Percentiles rank a stretch among this genome's conserved stretches.
phyloP scores from a whole-genome alignment of 2,329 filamentous ascomycete species.

The Aureobasidium zeae region DNA sequence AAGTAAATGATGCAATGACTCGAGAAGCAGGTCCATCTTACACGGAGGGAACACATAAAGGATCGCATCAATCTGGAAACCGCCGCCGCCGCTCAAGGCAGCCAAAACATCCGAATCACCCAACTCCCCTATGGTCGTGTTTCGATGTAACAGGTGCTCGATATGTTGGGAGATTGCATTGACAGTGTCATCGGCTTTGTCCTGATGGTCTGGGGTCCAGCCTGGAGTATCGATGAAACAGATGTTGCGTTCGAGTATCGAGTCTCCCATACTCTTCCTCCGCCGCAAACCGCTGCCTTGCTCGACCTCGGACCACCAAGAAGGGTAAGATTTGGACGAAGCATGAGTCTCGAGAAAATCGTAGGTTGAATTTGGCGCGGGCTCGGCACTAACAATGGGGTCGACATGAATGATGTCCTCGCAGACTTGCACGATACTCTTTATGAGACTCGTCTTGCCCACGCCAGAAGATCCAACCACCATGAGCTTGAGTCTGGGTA shows the following conservation, averaged over 20 bases:
- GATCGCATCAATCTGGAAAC: constrained; percentile 73
- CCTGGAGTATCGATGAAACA: constrained; percentile 85
- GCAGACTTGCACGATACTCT: constrained; percentile 75
- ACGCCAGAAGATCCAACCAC: constrained; percentile 69
- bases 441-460: constrained; percentile 84
- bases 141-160: constrained; percentile 57
- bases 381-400: constrained; percentile 29
- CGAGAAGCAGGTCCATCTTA: constrained; percentile 26
- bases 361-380: constrained; percentile 13
- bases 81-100: constrained; percentile 71
- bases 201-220: constrained; percentile 44
- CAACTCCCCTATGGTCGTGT: constrained; percentile 52
- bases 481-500: constrained; percentile 84
- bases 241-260: constrained; percentile 78
- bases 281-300: constrained; percentile 52
- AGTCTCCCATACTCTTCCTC: constrained; percentile 63
- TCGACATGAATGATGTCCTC: constrained; percentile 94
- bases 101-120: constrained; percentile 65
- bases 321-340: constrained; percentile 57
- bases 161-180: constrained; percentile 47
- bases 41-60: constrained; percentile 71
- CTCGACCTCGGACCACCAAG: constrained; percentile 80
- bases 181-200: constrained; percentile 42
- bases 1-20: background rate
- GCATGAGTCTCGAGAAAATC: constrained; percentile 35